A percentile compares a stretch with the other conserved stretches of the same genome.
phyloP scores from a whole-genome alignment of 1,284 basidiomycete species.

The Kwoniella shivajii region DNA sequence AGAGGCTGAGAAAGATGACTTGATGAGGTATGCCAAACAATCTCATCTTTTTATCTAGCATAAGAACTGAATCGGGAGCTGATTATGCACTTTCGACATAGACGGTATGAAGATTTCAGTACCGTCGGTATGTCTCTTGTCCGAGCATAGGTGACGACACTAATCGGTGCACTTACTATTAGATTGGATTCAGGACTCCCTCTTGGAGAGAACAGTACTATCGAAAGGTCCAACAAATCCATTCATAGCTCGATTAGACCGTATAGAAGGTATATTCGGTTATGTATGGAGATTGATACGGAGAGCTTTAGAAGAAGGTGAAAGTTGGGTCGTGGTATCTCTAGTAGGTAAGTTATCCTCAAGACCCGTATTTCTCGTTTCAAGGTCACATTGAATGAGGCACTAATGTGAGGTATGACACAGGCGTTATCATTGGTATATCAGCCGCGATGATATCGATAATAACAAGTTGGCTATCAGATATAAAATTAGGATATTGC shows the following conservation, averaged over 20 bases:
- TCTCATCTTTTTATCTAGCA: background rate
- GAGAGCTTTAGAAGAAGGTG: conserved; percentile 59
- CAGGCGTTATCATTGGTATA: conserved; percentile 87
- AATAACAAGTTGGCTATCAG: conserved; percentile 95
- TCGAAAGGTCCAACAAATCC: conserved; percentile 60
- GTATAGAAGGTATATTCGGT: conserved; percentile 45
- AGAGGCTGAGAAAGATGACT: conserved; percentile 29
- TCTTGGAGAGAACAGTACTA: conserved; percentile 73
- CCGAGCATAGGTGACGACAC: background rate
- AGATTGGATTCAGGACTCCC: conserved; percentile 96
- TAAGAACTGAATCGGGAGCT: conserved; percentile 8
- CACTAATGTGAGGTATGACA: background rate
- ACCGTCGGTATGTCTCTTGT: conserved; percentile 69
- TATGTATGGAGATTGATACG: conserved; percentile 69
- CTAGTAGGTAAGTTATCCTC: conserved; percentile 71
- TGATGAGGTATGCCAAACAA: conserved; percentile 50
- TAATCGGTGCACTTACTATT: too few relatives aligned
- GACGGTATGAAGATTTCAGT: conserved; percentile 70
- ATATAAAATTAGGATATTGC: conserved; percentile 97
- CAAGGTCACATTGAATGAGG: background rate
- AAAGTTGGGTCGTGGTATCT: conserved; percentile 75
- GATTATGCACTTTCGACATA: conserved; percentile 21
- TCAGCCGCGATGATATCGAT: conserved; percentile 95
- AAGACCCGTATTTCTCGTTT: background rate
- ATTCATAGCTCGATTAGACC: conserved; percentile 38